Evolutionary conservation across 345 rosid genomes (phyloP).

Genomic region (Syzygium aromaticum): DNA sequence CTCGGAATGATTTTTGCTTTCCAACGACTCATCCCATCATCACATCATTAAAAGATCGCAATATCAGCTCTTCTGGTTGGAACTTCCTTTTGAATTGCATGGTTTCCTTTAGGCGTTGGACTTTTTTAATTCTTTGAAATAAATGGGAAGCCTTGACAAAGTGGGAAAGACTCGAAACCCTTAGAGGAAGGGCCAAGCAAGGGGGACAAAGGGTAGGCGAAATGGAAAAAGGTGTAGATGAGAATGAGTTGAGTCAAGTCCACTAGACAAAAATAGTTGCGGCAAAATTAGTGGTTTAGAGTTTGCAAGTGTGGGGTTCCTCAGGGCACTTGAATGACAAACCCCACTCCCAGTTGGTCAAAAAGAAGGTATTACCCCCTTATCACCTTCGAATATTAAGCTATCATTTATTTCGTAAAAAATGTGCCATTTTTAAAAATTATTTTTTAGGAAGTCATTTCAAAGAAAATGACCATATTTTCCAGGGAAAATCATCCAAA

Average conservation of each 20-base stretch:
- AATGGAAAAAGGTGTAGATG: background rate
- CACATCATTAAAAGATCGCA: background rate
- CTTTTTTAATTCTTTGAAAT: background rate
- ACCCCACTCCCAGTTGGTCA: background rate
- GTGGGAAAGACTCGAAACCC: background rate
- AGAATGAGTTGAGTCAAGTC: background rate
- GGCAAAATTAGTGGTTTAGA: background rate
- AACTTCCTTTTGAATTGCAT: background rate
- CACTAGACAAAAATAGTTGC: background rate
- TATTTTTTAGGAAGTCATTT: too few relatives aligned
- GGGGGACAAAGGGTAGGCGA: too few relatives aligned
- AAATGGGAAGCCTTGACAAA: background rate
- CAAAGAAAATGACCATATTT: too few relatives aligned
- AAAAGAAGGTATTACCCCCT: background rate
- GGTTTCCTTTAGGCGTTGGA: background rate
- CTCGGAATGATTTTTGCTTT: background rate
- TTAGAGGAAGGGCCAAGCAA: too few relatives aligned
- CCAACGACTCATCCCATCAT: background rate
- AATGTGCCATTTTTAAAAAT: too few relatives aligned
- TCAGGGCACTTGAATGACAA: background rate
- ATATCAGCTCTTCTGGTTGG: background rate
- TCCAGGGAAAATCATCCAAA: too few relatives aligned
- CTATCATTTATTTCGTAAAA: too few relatives aligned
- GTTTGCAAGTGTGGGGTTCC: background rate
- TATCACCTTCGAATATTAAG: background rate